phyloP scores from a whole-genome alignment of 208 protist species.

The Acanthamoeba polyphaga region DNA sequence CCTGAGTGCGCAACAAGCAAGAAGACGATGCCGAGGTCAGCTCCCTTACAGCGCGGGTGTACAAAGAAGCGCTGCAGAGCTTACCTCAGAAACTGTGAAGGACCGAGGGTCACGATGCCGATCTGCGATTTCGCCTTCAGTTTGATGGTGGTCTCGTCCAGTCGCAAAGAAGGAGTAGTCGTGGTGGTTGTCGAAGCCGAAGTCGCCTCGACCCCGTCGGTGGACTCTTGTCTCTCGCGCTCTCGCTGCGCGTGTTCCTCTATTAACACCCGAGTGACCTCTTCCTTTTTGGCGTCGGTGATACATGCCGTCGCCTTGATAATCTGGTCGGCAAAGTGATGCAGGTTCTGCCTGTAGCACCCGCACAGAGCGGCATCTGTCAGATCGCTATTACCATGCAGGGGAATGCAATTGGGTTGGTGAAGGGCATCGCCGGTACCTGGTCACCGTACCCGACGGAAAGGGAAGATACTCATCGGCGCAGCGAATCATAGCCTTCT shows the following conservation, averaged over 20 bases:
- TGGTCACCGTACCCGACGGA: neutral
- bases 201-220: neutral
- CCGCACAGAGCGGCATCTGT: neutral
- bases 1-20: neutral
- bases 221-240: neutral
- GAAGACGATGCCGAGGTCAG: too few relatives aligned
- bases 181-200: neutral
- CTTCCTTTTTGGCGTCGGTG: neutral
- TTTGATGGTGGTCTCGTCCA: neutral
- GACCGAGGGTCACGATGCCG: neutral
- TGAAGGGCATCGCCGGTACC: neutral
- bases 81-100: neutral
- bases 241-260: neutral
- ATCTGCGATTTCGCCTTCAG: neutral
- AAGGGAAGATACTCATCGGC: slow-evolving; percentile 8
- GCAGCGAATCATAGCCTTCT: slow-evolving; percentile 4
- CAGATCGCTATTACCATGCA: neutral
- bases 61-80: neutral
- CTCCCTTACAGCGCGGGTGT: neutral
- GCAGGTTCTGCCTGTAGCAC: slow-evolving; percentile 17
- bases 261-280: neutral
- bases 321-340: slow-evolving; percentile 9
- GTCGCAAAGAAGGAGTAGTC: neutral
- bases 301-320: neutral
- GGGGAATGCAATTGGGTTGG: neutral